These are phyloP conservation scores for Wallemia mellicola DNA, from an alignment of 1,284 basidiomycete genomes.

Conservation along the genomic window DNA sequence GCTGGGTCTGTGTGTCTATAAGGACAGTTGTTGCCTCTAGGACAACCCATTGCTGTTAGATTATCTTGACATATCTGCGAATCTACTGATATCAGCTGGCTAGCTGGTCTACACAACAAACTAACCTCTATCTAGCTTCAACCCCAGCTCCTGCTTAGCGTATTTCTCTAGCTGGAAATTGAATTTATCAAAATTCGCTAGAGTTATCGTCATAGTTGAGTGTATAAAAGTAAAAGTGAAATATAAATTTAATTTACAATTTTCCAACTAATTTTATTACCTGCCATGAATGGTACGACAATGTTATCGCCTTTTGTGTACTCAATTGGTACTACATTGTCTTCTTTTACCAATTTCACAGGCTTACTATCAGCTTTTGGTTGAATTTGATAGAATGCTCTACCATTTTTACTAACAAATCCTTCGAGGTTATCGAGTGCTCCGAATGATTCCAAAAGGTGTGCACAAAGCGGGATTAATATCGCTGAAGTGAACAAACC, in stretches of 20 bases:
- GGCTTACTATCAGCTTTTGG: constrained; percentile 14
- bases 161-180: constrained; percentile 56
- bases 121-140: constrained; percentile 75
- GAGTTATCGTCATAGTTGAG: background rate
- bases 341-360: constrained; percentile 16
- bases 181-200: constrained; percentile 72
- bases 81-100: constrained; percentile 22
- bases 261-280: constrained; percentile 55
- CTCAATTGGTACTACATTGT: constrained; percentile 19
- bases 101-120: constrained; percentile 5
- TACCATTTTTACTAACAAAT: constrained; percentile 46
- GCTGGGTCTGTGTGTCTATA: constrained; percentile 66
- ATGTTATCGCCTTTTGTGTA: constrained; percentile 25
- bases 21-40: constrained; percentile 65
- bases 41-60: constrained; percentile 49
- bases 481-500: constrained; percentile 78
- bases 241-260: background rate
- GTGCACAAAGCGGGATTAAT: constrained; percentile 56
- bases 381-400: constrained; percentile 39
- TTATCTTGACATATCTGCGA: constrained; percentile 67
- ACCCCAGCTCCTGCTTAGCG: constrained; percentile 48
- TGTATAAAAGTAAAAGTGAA: background rate
- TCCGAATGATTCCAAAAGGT: constrained; percentile 55
- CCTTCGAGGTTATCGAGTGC: constrained; percentile 47
- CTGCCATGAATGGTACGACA: constrained; percentile 77